These are phyloP conservation scores for Cladosporium phlei DNA, from an alignment of 2,329 filamentous ascomycete species.

Conservation along the genomic window DNA sequence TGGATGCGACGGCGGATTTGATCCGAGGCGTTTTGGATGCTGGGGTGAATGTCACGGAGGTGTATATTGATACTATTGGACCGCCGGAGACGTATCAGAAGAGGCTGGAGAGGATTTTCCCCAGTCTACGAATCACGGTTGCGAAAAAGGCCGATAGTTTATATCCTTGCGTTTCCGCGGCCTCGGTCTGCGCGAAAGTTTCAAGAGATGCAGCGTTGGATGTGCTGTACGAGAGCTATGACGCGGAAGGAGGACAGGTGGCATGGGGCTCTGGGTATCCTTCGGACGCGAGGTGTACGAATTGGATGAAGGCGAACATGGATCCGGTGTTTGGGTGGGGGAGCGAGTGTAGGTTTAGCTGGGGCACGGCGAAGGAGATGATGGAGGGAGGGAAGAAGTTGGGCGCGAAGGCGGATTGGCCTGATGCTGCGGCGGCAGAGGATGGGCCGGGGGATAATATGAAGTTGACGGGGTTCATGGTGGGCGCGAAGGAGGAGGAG, in stretches of 20 bases:
- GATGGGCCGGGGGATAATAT: conserved; percentile 61
- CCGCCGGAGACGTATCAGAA: conserved; percentile 77
- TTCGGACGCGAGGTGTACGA: conserved; percentile 72
- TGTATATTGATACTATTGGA: conserved; percentile 94
- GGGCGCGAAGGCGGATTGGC: conserved; percentile 74
- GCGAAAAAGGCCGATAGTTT: conserved; percentile 79
- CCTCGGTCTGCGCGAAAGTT: conserved; percentile 92
- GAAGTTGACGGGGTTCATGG: conserved; percentile 73
- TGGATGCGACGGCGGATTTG: conserved; percentile 82
- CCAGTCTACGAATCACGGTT: conserved; percentile 52
- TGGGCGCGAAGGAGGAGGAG: conserved; percentile 42
- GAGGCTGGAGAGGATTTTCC: conserved; percentile 78
- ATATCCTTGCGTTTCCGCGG: conserved; percentile 88
- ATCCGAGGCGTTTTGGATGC: conserved; percentile 70
- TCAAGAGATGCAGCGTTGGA: conserved; percentile 88
- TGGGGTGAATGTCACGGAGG: conserved; percentile 78
- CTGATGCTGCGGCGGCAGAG: conserved; percentile 58
- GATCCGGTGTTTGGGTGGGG: conserved; percentile 95
- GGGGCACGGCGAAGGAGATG: conserved; percentile 92
- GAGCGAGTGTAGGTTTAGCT: conserved; percentile 86
- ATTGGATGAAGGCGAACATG: conserved; percentile 82
- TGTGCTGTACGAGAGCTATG: conserved; percentile 60
- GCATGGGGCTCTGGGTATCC: conserved; percentile 91
- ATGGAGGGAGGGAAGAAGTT: conserved; percentile 70
- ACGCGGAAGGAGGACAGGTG: conserved; percentile 29